Conservation (phyloP, 1,284 basidiomycete species). For the Cronartium quercuum region DNA sequence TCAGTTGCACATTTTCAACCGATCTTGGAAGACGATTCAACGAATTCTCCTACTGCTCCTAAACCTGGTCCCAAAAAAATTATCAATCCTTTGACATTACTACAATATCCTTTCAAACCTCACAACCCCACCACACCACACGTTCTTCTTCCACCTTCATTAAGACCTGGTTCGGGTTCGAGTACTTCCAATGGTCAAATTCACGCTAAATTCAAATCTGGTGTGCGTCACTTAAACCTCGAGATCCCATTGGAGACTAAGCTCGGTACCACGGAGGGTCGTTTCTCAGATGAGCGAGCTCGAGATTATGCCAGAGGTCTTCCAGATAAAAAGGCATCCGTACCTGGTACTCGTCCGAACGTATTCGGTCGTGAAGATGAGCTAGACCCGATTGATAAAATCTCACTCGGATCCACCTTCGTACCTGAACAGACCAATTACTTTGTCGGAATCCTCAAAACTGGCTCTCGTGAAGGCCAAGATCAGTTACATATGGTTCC, state of each 20-base stretch:
- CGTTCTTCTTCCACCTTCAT: conserved; percentile 45
- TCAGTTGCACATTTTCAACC: conserved; percentile 37
- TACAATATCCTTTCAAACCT: conserved; percentile 47
- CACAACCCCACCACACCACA: conserved; percentile 43
- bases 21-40: conserved; percentile 19
- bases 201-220: conserved; percentile 44
- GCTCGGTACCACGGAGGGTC: conserved; percentile 39
- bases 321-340: conserved; percentile 40
- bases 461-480: conserved; percentile 39
- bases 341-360: conserved; percentile 36
- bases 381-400: conserved; percentile 42
- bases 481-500: conserved; percentile 44
- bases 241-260: conserved; percentile 44
- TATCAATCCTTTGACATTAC: conserved; percentile 41
- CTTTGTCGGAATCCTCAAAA: conserved; percentile 45
- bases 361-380: conserved; percentile 39
- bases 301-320: conserved; percentile 43
- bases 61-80: neutral
- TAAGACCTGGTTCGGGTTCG: conserved; percentile 42
- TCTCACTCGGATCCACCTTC: conserved; percentile 42
- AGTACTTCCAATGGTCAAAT: conserved; percentile 39
- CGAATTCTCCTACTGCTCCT: neutral
- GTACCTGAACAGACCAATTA: conserved; percentile 48
- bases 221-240: conserved; percentile 44
- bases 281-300: conserved; percentile 46